Conservation (phyloP, 2,329 filamentous ascomycete species). For the Biscogniauxia mediterranea region DNA sequence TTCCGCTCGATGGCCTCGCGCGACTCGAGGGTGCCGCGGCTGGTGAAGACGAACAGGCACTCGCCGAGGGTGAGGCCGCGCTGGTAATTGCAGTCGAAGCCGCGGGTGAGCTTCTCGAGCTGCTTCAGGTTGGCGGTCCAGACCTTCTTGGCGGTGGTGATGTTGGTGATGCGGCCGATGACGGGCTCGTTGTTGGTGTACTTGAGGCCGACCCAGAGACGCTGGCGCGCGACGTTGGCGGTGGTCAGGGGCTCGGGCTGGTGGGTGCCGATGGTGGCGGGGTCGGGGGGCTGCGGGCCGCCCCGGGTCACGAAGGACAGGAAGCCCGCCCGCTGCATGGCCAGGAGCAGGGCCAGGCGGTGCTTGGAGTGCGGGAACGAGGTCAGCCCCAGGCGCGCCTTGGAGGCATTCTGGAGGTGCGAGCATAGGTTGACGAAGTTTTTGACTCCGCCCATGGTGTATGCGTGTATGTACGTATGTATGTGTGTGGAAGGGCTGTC, state of each 20-base stretch:
- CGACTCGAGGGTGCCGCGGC: slow-evolving; percentile 74
- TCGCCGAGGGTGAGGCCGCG: slow-evolving; percentile 74
- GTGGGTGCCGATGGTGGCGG: slow-evolving; percentile 42
- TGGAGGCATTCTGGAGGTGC: slow-evolving; percentile 85
- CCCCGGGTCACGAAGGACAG: slow-evolving; percentile 74
- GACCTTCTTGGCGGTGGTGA: slow-evolving; percentile 73
- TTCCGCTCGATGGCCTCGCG: slow-evolving; percentile 79
- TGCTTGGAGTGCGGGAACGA: slow-evolving; percentile 79
- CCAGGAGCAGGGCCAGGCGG: slow-evolving; percentile 72
- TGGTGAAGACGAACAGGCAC: slow-evolving; percentile 76
- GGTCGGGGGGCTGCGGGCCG: slow-evolving; percentile 55
- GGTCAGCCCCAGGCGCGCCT: slow-evolving; percentile 79
- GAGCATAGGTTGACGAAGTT: slow-evolving; percentile 80
- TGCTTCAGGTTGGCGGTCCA: slow-evolving; percentile 64
- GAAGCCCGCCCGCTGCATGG: slow-evolving; percentile 80
- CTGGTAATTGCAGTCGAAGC: slow-evolving; percentile 61
- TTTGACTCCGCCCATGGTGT: slow-evolving; percentile 64
- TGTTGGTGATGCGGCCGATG: slow-evolving; percentile 60
- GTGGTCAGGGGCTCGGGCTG: slow-evolving; percentile 60
- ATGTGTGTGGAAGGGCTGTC: not conserved
- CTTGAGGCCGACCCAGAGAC: slow-evolving; percentile 87
- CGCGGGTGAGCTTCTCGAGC: slow-evolving; percentile 65
- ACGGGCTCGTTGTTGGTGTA: slow-evolving; percentile 85
- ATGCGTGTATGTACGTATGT: not conserved
- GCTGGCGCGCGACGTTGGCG: slow-evolving; percentile 68